These are phyloP conservation scores for Thermochaetoides thermophila DNA, from an alignment of 495 filamentous ascomycete species.

Conservation along the genomic window DNA sequence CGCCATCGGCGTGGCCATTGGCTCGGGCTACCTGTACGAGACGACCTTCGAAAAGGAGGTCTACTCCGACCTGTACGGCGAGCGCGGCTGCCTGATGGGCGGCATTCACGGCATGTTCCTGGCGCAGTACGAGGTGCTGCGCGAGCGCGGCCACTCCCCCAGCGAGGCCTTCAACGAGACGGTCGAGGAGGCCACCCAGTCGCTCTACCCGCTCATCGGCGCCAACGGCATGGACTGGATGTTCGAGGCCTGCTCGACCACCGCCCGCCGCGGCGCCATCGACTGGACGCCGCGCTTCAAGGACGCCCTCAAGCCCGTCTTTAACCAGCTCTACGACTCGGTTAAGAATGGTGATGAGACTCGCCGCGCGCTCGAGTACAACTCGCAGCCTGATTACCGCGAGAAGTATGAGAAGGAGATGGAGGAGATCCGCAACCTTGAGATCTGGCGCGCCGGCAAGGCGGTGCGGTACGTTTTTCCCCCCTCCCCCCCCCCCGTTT, in stretches of 20 bases:
- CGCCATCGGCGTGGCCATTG: conserved; percentile 91
- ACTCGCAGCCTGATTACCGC: conserved; percentile 84
- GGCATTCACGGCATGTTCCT: conserved; percentile 99
- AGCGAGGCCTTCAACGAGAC: conserved; percentile 99
- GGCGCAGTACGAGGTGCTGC: conserved; percentile 98
- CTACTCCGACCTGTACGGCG: conserved; percentile 97
- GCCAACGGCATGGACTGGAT: conserved; percentile 99
- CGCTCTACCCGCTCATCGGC: conserved; percentile 91
- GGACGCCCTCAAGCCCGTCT: conserved; percentile 91
- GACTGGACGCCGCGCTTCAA: conserved; percentile 96
- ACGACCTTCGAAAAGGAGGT: conserved; percentile 99
- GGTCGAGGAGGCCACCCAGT: conserved; percentile 97
- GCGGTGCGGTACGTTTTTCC: conserved; percentile 55
- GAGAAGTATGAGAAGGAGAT: conserved; percentile 94
- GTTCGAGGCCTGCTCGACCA: conserved; percentile 99
- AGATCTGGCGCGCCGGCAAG: conserved; percentile 99
- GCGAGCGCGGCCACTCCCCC: conserved; percentile 91
- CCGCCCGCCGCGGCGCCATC: conserved; percentile 93
- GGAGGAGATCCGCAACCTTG: conserved; percentile 85
- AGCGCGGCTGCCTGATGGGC: conserved; percentile 99
- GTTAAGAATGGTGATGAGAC: conserved; percentile 86
- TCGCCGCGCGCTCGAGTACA: conserved; percentile 84
- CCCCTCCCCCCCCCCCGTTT: too few species aligned
- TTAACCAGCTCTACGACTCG: conserved; percentile 88
- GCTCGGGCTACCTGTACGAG: conserved; percentile 97